These are phyloP conservation scores for Nothomitra cinnamomea DNA, from an alignment of 2,329 filamentous ascomycete species.

Conservation along the genomic window DNA sequence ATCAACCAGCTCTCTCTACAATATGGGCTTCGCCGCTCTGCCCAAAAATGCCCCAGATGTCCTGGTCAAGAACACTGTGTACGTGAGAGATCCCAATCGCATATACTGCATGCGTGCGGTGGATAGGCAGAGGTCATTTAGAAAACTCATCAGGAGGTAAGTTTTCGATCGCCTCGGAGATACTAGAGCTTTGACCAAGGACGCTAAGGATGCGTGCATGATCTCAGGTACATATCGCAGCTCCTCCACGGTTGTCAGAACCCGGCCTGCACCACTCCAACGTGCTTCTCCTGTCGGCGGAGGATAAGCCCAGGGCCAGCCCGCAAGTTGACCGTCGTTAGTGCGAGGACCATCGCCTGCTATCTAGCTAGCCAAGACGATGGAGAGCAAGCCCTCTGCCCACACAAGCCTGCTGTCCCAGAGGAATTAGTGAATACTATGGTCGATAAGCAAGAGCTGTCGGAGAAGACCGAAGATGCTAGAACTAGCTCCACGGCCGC, in stretches of 20 bases:
- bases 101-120: constrained; percentile 45
- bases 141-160: constrained; percentile 50
- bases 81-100: constrained; percentile 43
- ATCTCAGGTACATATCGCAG: constrained; percentile 56
- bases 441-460: neutral
- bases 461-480: constrained; percentile 1
- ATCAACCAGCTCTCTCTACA: neutral
- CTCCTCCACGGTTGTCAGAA: constrained; percentile 66
- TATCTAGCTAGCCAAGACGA: constrained; percentile 69
- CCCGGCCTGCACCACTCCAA: constrained; percentile 51
- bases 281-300: constrained; percentile 65
- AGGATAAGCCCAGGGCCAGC: constrained; percentile 51
- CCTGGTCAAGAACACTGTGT: constrained; percentile 35
- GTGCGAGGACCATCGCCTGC: constrained; percentile 63
- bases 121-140: constrained; percentile 44
- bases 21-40: constrained; percentile 17
- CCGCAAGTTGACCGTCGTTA: constrained; percentile 63
- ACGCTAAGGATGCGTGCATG: constrained; percentile 6
- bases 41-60: constrained; percentile 43
- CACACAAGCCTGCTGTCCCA: constrained; percentile 22
- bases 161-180: constrained; percentile 13
- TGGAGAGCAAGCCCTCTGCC: constrained; percentile 52
- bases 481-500: neutral
- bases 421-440: constrained; percentile 12
- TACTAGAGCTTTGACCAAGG: neutral